These are phyloP conservation scores for Annona cherimola DNA, from an alignment of 164 flowering plant species.

Conservation along the genomic window DNA sequence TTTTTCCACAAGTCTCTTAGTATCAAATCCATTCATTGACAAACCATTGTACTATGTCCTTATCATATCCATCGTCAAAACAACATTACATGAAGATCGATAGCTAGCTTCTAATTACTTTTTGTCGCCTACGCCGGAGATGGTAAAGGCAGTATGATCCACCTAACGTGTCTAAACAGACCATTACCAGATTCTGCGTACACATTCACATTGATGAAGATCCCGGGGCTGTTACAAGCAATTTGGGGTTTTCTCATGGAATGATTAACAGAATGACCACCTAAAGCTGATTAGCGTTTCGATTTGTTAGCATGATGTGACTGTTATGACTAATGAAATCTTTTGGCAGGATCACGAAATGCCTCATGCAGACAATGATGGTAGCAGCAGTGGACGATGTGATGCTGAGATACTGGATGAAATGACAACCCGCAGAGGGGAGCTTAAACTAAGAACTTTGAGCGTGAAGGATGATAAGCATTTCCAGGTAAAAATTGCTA, in stretches of 20 bases:
- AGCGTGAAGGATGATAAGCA: conserved; percentile 36
- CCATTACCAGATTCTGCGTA: neutral
- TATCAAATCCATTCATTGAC: no score
- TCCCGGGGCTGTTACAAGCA: no score
- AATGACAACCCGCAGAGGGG: conserved; percentile 70
- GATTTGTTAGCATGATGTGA: neutral
- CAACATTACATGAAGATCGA: no score
- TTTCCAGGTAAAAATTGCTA: conserved; percentile 18
- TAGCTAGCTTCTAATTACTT: no score
- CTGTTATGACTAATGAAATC: neutral
- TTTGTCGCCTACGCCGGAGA: no score
- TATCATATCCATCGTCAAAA: no score
- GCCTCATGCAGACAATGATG: conserved; percentile 15
- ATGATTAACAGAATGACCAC: no score
- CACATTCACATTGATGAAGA: neutral
- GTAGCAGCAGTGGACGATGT: conserved; percentile 26
- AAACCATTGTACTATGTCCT: no score
- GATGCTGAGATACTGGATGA: conserved; percentile 78
- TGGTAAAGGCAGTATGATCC: neutral
- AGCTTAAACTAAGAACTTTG: conserved; percentile 53
- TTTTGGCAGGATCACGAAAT: conserved; percentile 30
- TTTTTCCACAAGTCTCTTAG: no score
- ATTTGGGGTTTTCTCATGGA: no score
- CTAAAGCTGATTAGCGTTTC: no score
- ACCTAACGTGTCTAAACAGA: neutral